Percentiles rank a stretch among this genome's conserved stretches.
Evolutionary conservation across 768 basidiomycete species (phyloP).

Genomic region (Leccinum truebloodii): DNA sequence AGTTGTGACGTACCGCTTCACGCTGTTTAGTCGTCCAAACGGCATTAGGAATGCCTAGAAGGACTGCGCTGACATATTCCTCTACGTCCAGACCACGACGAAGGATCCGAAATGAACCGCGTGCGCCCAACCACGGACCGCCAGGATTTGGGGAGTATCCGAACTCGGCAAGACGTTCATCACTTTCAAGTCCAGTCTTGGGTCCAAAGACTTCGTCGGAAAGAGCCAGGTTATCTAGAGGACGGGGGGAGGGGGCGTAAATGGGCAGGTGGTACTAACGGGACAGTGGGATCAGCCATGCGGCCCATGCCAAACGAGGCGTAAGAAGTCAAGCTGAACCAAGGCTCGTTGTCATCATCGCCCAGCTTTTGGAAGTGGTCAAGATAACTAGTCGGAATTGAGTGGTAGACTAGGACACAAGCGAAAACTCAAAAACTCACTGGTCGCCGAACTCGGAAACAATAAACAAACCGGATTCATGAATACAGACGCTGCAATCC

Average conservation of each 20-base stretch:
- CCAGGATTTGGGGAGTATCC: conserved; percentile 94
- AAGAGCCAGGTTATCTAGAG: conserved; percentile 84
- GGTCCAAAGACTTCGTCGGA: conserved; percentile 92
- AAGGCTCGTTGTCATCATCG: conserved; percentile 93
- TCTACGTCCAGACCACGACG: conserved; percentile 95
- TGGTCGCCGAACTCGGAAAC: conserved; percentile 98
- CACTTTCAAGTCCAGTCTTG: conserved; percentile 90
- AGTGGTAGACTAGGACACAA: conserved; percentile 13
- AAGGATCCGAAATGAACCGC: conserved; percentile 86
- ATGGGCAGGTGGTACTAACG: conserved; percentile 68
- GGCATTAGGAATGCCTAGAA: conserved; percentile 96
- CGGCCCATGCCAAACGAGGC: conserved; percentile 58
- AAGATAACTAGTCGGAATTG: conserved; percentile 58
- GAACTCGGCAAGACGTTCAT: conserved; percentile 87
- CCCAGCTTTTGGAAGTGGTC: conserved; percentile 99
- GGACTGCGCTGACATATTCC: conserved; percentile 91
- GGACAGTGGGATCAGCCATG: conserved; percentile 65
- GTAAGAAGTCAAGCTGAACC: conserved; percentile 88
- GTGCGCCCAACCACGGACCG: conserved; percentile 90
- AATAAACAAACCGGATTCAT: conserved; percentile 98
- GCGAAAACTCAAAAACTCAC: conserved; percentile 61
- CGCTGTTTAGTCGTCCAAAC: conserved; percentile 96
- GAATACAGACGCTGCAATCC: conserved; percentile 89
- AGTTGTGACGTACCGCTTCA: conserved; percentile 71
- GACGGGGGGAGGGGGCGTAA: conserved; percentile 68